Conservation (phyloP, 2,329 filamentous ascomycete genomes). For the Erysiphe pulchra region DNA sequence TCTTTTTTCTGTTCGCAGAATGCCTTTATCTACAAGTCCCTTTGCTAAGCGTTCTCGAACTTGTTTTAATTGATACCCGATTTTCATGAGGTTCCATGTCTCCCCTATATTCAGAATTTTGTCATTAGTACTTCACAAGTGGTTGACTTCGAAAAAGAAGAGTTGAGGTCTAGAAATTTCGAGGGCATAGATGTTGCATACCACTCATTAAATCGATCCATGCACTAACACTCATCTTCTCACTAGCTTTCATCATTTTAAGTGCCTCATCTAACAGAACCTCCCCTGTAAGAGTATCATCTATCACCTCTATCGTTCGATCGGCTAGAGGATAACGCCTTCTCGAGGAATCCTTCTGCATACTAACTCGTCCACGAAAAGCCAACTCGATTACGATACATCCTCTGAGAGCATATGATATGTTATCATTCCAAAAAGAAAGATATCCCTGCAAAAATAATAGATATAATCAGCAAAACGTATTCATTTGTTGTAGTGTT, state of each 20-base stretch:
- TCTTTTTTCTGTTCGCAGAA: slow-evolving; percentile 92
- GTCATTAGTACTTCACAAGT: too few species aligned
- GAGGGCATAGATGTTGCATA: slow-evolving; percentile 15
- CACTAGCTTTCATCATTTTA: slow-evolving; percentile 99
- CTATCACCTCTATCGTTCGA: slow-evolving; percentile 85
- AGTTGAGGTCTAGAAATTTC: slow-evolving; percentile 1
- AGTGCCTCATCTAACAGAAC: slow-evolving; percentile 90
- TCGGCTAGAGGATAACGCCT: slow-evolving; percentile 83
- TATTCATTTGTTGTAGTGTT: too few species aligned
- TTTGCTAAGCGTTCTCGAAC: slow-evolving; percentile 93
- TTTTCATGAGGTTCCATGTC: slow-evolving; percentile 99
- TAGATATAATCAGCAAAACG: not conserved
- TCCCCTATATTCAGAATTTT: slow-evolving; percentile 34
- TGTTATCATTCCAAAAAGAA: slow-evolving; percentile 99
- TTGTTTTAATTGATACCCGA: slow-evolving; percentile 97
- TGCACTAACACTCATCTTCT: slow-evolving; percentile 98
- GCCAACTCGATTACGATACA: slow-evolving; percentile 97
- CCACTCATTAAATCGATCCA: slow-evolving; percentile 99
- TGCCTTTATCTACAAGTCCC: slow-evolving; percentile 93
- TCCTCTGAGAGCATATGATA: slow-evolving; percentile 87
- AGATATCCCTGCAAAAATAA: slow-evolving; percentile 51
- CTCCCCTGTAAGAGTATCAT: slow-evolving; percentile 88
- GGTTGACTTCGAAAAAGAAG: not conserved
- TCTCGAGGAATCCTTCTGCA: slow-evolving; percentile 88
- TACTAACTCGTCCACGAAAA: slow-evolving; percentile 85